Evolutionary conservation across 306 rosid species (phyloP), one percentile per base, ranked within the genome.

Genomic region (Citrullus mucosospermus): DNA sequence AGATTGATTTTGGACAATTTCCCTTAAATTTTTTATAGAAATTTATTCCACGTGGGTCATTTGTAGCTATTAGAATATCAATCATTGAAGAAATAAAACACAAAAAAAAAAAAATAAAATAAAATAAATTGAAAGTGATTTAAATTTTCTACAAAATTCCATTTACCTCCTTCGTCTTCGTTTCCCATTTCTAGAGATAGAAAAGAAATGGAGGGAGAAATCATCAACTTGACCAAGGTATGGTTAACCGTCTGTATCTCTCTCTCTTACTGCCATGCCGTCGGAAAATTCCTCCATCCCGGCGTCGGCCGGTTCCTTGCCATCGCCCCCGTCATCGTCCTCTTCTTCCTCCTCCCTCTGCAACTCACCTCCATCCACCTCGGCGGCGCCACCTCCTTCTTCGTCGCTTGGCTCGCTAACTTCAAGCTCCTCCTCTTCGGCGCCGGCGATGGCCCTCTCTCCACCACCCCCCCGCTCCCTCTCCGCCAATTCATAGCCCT

Each of bases 391-490:
- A 50, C 77, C 14, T 86, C 83, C 4, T 88, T 90, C 85, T 84
- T 86, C 87, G 25, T 90, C 5, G 73, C 83, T 0, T 90, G 91
- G 90, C 90, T 90, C 39, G 82, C 85, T 6, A 90, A 83, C 63
- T 90, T 90, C 88, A 90, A 90, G 44, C 89, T 88, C 50, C 56
- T 88, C 1, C 89, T 88, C 57, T 79, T 85, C 18, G 79, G 89
- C 20, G 84, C 87, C 62, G 83, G 84, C 2, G 76, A 79, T 36
- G 91, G 94, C 6, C 91, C 91, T 78, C 75, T 87, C 65, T 78
- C 87, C 28, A 81, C 87, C 43, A 55, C 70, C 12, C 63, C 85
- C 6, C 71, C 85, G 5, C 84, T 86, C 51, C 80, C 93, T 75
- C 63, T 85, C 6, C 14, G 75, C 9, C 84, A 78, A 41, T 90